Conservation (phyloP, 768 basidiomycete genomes). For the Dacryopinax primogenitus region DNA sequence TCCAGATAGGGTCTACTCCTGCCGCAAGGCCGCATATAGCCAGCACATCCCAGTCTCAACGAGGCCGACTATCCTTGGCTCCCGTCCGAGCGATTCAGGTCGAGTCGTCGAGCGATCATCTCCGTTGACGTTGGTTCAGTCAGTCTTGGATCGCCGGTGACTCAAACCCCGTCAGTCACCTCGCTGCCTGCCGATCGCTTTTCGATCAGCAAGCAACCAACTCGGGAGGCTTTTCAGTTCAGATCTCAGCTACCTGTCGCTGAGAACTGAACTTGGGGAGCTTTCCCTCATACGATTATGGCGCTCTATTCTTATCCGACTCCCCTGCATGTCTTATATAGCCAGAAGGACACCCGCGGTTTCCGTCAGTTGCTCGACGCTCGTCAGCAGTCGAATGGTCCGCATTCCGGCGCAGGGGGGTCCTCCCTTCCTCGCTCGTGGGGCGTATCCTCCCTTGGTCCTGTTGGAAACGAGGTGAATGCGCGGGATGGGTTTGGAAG, state of each 20-base stretch:
- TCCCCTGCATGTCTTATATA: conserved; percentile 2
- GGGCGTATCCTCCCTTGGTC: conserved; percentile 8
- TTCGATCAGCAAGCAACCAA: neutral
- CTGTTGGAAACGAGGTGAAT: conserved; percentile 46
- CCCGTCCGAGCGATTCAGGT: neutral
- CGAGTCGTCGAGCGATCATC: neutral
- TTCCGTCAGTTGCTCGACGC: conserved; percentile 4
- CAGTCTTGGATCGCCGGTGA: neutral
- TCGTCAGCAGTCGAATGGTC: neutral
- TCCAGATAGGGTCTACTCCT: neutral
- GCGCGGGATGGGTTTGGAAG: conserved; percentile 57
- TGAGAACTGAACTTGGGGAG: conserved; percentile 1
- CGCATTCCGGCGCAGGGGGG: conserved; percentile 3
- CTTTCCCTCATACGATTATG: conserved; percentile 8
- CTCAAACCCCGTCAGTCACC: conserved; percentile 9
- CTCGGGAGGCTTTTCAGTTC: conserved; percentile 6
- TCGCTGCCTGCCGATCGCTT: neutral
- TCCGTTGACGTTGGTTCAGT: neutral
- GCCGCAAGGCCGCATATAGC: conserved; percentile 1
- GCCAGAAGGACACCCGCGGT: neutral
- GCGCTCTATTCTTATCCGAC: neutral
- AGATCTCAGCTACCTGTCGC: neutral
- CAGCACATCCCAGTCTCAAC: neutral
- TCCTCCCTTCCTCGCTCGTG: conserved; percentile 1
- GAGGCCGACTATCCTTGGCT: neutral